Conservation (phyloP, 2,329 filamentous ascomycete genomes). For the Myrmaecium sp. region DNA sequence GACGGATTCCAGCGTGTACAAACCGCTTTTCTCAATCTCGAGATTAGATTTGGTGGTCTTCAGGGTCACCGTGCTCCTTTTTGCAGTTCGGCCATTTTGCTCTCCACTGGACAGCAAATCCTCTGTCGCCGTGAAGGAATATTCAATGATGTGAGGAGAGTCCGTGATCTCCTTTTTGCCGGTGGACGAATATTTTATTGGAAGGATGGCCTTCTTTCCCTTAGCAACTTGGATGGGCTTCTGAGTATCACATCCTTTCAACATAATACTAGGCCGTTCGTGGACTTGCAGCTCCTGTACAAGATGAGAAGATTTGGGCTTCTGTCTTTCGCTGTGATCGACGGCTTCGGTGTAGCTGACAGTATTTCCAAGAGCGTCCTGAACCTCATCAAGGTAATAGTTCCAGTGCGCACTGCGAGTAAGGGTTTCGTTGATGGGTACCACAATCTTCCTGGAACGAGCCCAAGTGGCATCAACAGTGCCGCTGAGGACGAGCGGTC, state of each 20-base stretch:
- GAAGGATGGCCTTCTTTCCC: conserved; percentile 49
- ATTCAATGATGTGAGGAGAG: conserved; percentile 56
- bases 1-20: conserved; percentile 72
- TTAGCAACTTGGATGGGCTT: conserved; percentile 71
- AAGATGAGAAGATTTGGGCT: conserved; percentile 38
- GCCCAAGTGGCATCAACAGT: conserved; percentile 68
- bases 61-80: conserved; percentile 41
- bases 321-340: conserved; percentile 50
- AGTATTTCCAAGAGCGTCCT: conserved; percentile 77
- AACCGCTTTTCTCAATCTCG: conserved; percentile 56
- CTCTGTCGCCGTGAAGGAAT: conserved; percentile 64
- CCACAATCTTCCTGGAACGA: conserved; percentile 52
- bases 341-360: conserved; percentile 52
- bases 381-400: conserved; percentile 81
- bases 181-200: conserved; percentile 50
- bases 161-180: conserved; percentile 40
- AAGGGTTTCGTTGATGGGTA: conserved; percentile 84
- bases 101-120: conserved; percentile 53
- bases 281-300: conserved; percentile 48
- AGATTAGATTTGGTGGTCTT: conserved; percentile 48
- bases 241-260: conserved; percentile 62
- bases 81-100: conserved; percentile 40
- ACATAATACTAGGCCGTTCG: conserved; percentile 59
- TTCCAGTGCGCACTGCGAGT: conserved; percentile 63
- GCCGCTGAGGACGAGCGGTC: conserved; percentile 37